These are phyloP conservation scores for Zea mays DNA, from an alignment of 176 grass and related monocot genomes.

Conservation along the genomic window Zm-B73-REFERENCE-NAM-5.0 NC_050097.1:11884501-11885000, in stretches of 20 bases:
- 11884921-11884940: conserved; percentile 67
- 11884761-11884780: conserved; percentile 4
- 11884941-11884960: conserved; percentile 74
- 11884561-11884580: conserved; percentile 10
- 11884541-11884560: neutral
- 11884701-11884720: conserved; percentile 75
- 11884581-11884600: neutral
- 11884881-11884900: neutral
- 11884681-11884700: conserved; percentile 28
- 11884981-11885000: conserved; percentile 83
- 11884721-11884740: conserved; percentile 59
- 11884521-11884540: neutral
- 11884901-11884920: neutral
- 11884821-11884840: neutral
- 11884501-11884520: neutral
- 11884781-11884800: neutral
- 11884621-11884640: neutral
- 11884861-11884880: neutral
- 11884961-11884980: conserved; percentile 84
- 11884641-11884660: neutral
- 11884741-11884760: neutral
- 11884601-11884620: neutral
- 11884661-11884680: conserved; percentile 2
- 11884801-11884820: neutral
- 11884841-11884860: neutral